phyloP scores from a whole-genome alignment of 805 yeast species.

The Candida sanyiensis region DNA sequence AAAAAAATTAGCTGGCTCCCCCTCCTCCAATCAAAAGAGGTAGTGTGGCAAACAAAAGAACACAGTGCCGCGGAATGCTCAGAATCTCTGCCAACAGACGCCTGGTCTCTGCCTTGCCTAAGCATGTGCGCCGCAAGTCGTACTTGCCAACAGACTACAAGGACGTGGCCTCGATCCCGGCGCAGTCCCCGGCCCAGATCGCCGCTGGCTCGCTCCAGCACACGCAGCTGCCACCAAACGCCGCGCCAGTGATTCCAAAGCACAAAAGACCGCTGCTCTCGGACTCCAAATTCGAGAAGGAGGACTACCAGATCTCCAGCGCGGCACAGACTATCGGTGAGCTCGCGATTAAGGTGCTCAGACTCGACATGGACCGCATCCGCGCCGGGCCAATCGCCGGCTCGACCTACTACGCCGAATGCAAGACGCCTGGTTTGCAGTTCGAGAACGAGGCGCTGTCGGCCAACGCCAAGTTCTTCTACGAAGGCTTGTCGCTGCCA shows the following conservation, averaged over 20 bases:
- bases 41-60: too few species aligned
- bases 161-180: slow-evolving; percentile 5
- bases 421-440: slow-evolving; percentile 79
- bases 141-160: slow-evolving; percentile 6
- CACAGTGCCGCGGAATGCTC: too few species aligned
- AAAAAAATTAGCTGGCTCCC: too few species aligned
- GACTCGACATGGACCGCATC: slow-evolving; percentile 84
- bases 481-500: slow-evolving; percentile 76
- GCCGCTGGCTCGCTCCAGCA: slow-evolving; percentile 23
- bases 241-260: slow-evolving; percentile 31
- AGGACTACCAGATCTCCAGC: slow-evolving; percentile 36
- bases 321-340: slow-evolving; percentile 62
- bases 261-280: slow-evolving; percentile 30
- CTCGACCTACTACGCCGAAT: slow-evolving; percentile 75
- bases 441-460: slow-evolving; percentile 68
- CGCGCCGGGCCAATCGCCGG: slow-evolving; percentile 96
- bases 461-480: slow-evolving; percentile 76
- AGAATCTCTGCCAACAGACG: too few species aligned
- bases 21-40: too few species aligned
- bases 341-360: slow-evolving; percentile 49
- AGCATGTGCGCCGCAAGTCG: slow-evolving; percentile 7
- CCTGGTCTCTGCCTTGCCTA: not conserved
- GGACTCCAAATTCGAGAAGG: slow-evolving; percentile 34
- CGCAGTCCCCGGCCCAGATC: slow-evolving; percentile 19
- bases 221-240: slow-evolving; percentile 23